These are phyloP conservation scores for Trametes cubensis DNA, from an alignment of 768 basidiomycete species.

Conservation along the genomic window DNA sequence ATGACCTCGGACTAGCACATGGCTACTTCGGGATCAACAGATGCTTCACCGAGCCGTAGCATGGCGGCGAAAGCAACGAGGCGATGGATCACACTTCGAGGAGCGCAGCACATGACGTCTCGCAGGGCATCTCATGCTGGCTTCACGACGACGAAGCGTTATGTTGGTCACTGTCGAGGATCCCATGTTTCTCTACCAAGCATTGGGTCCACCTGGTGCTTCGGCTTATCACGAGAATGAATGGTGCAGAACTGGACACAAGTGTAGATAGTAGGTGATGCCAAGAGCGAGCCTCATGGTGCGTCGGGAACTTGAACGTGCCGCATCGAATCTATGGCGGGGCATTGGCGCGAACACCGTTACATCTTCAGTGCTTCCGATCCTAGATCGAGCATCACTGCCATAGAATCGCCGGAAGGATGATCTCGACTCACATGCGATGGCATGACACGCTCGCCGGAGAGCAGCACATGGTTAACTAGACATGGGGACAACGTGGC, in stretches of 20 bases:
- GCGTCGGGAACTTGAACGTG: background rate
- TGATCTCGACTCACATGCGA: no score
- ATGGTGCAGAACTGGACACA: background rate
- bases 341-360: no score
- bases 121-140: background rate
- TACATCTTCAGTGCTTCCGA: no score
- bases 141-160: background rate
- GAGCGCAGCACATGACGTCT: background rate
- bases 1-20: no score
- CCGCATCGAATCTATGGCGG: background rate
- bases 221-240: background rate
- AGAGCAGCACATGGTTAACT: no score
- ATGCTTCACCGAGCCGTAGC: background rate
- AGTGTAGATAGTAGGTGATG: background rate
- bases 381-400: no score
- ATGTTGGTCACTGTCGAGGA: background rate
- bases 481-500: no score
- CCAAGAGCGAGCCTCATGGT: background rate
- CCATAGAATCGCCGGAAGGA: no score
- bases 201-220: background rate
- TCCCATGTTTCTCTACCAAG: background rate
- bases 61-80: background rate
- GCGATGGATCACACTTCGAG: background rate
- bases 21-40: no score
- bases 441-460: no score